Conservation (phyloP, 2,329 filamentous ascomycete species). For the Aspergillus neoniger region DNA sequence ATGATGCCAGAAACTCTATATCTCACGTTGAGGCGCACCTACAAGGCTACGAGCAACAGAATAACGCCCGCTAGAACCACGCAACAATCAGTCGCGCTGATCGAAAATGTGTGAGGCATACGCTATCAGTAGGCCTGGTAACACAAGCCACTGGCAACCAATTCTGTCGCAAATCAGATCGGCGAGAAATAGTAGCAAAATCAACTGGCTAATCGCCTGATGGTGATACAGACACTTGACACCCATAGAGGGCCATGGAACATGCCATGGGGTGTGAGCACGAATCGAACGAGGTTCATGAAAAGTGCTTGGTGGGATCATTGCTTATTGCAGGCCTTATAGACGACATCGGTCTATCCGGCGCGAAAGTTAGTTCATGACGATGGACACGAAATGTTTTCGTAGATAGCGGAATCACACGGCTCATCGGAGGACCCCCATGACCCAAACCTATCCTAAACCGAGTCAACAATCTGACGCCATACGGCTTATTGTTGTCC, state of each 20-base stretch:
- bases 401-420: slow-evolving; percentile 2
- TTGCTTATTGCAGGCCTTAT: not conserved
- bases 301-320: not conserved
- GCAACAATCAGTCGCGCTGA: not conserved
- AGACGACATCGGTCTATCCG: not conserved
- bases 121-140: not conserved
- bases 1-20: not conserved
- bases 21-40: not conserved
- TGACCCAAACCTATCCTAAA: not conserved
- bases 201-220: not conserved
- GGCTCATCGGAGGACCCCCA: not conserved
- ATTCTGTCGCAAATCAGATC: not conserved
- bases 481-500: not conserved
- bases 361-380: not conserved
- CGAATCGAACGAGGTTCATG: not conserved
- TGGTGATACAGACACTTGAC: not conserved
- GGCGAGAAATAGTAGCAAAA: not conserved
- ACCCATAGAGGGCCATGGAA: too few species aligned
- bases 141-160: not conserved
- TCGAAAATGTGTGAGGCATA: too few species aligned
- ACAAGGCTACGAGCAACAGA: not conserved
- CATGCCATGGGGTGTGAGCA: not conserved
- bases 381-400: not conserved
- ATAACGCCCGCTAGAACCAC: not conserved
- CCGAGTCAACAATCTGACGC: not conserved